phyloP scores from a whole-genome alignment of 1,284 basidiomycete species.

The Tausonia pullulans region DNA sequence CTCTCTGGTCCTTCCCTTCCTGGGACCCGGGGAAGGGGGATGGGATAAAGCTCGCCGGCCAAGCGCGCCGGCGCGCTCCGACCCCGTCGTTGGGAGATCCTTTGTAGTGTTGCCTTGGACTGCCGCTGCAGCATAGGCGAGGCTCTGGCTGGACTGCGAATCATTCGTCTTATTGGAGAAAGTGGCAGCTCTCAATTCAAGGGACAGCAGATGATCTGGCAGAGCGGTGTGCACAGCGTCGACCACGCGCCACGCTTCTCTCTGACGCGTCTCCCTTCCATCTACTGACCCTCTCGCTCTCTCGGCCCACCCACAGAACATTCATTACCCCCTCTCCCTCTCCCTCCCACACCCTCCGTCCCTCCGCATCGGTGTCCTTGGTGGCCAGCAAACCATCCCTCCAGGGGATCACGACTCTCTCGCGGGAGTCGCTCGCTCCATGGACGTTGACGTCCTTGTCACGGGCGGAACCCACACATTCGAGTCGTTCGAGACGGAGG shows the following conservation, averaged over 20 bases:
- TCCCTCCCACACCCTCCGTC: slow-evolving; percentile 67
- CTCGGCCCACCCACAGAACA: slow-evolving; percentile 37
- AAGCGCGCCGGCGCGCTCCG: too few species aligned
- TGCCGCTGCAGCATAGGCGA: too few species aligned
- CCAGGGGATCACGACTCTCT: slow-evolving; percentile 84
- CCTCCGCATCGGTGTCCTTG: slow-evolving; percentile 85
- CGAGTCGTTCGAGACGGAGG: slow-evolving; percentile 83
- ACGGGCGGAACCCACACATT: slow-evolving; percentile 95
- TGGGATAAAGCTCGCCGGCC: too few species aligned
- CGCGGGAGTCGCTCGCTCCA: slow-evolving; percentile 74
- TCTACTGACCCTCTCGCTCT: background rate
- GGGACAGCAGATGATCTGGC: too few species aligned
- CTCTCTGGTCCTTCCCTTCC: too few species aligned
- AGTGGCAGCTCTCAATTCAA: too few species aligned
- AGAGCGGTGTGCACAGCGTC: too few species aligned
- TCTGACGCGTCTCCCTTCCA: background rate
- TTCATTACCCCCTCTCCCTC: slow-evolving; percentile 66
- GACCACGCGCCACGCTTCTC: background rate
- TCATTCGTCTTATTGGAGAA: too few species aligned
- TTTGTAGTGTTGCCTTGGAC: too few species aligned
- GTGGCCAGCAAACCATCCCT: slow-evolving; percentile 90
- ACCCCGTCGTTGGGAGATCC: too few species aligned
- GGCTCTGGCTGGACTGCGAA: too few species aligned
- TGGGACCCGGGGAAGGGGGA: too few species aligned
- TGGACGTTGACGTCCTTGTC: slow-evolving; percentile 93